phyloP scores from a whole-genome alignment of 75 land plant species.

The Picea sitchensis region DNA sequence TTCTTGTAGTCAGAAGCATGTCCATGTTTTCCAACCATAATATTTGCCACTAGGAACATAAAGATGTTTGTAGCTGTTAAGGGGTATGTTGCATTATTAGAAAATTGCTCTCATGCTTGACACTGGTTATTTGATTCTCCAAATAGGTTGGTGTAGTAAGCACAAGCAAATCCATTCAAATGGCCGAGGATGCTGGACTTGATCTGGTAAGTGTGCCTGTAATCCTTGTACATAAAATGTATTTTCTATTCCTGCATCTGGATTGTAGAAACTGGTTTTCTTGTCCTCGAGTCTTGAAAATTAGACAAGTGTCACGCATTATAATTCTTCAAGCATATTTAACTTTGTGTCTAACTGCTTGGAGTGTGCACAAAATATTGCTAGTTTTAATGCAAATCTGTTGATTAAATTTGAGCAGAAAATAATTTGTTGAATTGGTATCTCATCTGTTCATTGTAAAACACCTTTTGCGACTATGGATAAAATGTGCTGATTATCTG shows the following conservation, averaged over 20 bases:
- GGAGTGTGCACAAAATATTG: background rate
- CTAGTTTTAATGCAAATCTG: background rate
- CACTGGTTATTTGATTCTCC: background rate
- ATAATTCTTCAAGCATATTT: background rate
- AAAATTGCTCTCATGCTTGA: background rate
- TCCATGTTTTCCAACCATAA: background rate
- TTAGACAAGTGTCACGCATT: too few relatives aligned
- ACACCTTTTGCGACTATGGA: too few relatives aligned
- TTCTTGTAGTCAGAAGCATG: background rate
- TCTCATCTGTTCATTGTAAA: too few relatives aligned
- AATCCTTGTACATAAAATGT: constrained; percentile 3
- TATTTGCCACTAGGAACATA: background rate
- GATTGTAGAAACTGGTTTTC: background rate
- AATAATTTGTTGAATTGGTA: background rate
- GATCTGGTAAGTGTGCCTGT: constrained; percentile 41
- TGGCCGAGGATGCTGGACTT: constrained; percentile 68
- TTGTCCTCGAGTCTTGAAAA: background rate
- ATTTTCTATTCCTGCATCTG: background rate
- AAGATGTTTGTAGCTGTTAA: background rate
- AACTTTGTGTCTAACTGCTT: background rate
- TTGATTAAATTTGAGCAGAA: background rate
- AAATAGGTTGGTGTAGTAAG: constrained; percentile 71
- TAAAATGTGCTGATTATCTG: background rate
- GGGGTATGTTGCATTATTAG: background rate
- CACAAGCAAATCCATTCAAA: constrained; percentile 50